Percentiles rank a stretch among this genome's conserved stretches.
phyloP scores from a whole-genome alignment of 306 rosid genomes.

The Citrullus colocynthis region DNA sequence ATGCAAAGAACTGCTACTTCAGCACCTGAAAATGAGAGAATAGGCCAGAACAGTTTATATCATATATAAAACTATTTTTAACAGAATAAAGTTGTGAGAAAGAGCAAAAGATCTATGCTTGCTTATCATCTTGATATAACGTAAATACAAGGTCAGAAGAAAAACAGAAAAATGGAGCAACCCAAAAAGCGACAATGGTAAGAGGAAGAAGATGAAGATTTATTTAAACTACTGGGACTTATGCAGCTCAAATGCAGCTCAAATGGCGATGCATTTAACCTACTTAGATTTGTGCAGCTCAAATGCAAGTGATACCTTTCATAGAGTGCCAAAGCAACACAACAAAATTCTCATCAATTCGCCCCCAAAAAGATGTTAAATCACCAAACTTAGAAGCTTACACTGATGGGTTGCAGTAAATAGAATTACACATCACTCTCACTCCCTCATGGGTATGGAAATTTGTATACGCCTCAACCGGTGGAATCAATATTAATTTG shows the following conservation, averaged over 20 bases:
- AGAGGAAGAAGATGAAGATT: background rate
- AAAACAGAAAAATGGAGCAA: background rate
- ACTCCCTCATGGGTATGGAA: background rate
- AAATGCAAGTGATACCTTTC: background rate
- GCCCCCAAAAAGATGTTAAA: background rate
- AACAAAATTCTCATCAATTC: background rate
- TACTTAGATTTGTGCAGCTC: background rate
- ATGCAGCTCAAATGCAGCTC: background rate
- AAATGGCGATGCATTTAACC: background rate
- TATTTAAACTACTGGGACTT: background rate
- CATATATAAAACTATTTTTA: background rate
- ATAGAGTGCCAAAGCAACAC: background rate
- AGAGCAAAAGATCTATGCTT: background rate
- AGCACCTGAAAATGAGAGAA: constrained; percentile 46
- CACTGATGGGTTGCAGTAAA: background rate
- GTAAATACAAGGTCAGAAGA: background rate
- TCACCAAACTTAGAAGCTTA: background rate
- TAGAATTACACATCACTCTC: no score
- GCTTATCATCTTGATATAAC: background rate
- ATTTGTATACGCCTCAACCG: background rate
- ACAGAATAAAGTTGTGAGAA: background rate
- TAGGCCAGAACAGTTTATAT: background rate
- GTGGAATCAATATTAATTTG: background rate
- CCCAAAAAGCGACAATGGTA: background rate
- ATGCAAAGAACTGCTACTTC: constrained; percentile 95